Percentiles rank a stretch among this genome's conserved stretches.
These are phyloP conservation scores for Lepiota venenata DNA, from an alignment of 768 basidiomycete genomes.

Conservation along the genomic window DNA sequence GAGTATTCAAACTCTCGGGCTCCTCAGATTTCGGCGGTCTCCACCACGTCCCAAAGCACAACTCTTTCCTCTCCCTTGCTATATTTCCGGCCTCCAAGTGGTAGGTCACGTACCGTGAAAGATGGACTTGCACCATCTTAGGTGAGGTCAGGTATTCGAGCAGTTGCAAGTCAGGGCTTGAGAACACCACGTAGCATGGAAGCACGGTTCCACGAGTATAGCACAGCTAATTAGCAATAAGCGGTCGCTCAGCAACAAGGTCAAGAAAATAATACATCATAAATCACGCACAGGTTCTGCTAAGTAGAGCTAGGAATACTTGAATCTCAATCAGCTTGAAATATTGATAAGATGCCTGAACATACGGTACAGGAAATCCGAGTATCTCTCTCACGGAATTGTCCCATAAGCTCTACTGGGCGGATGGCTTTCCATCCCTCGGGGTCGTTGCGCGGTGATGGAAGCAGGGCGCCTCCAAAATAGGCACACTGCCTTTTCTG, in stretches of 20 bases:
- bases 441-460: constrained; percentile 18
- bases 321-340: neutral
- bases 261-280: neutral
- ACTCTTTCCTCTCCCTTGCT: neutral
- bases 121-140: neutral
- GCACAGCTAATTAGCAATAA: constrained; percentile 19
- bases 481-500: constrained; percentile 20
- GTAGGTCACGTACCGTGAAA: neutral
- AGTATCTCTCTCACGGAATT: constrained; percentile 1
- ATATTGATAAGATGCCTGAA: neutral
- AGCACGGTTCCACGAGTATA: constrained; percentile 21
- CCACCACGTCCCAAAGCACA: constrained; percentile 15
- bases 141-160: constrained; percentile 8
- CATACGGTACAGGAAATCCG: neutral
- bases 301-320: constrained; percentile 16
- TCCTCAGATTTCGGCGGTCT: constrained; percentile 7
- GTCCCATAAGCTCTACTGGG: neutral
- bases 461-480: constrained; percentile 14
- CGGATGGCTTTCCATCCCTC: constrained; percentile 17
- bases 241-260: no score
- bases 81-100: neutral
- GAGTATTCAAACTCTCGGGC: neutral
- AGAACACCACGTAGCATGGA: constrained; percentile 17
- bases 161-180: constrained; percentile 4
- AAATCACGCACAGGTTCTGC: constrained; percentile 18